Evolutionary conservation across 306 rosid species (phyloP), one percentile per base, ranked within the genome.

Genomic region (Quillaja saponaria): DNA sequence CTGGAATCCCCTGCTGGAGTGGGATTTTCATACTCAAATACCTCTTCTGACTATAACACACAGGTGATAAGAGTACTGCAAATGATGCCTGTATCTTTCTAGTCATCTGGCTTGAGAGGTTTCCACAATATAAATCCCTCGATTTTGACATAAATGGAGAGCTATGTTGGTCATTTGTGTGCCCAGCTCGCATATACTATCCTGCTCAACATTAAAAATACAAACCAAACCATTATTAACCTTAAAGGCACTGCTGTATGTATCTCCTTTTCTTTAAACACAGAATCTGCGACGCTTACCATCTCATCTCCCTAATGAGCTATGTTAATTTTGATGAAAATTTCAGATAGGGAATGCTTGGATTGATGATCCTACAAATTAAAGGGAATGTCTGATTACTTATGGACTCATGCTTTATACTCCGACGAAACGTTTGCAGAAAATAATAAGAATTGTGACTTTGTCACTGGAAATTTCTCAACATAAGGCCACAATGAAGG

Each of bases 1-100:
- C 56, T 86, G 70, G 89, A 82, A 68, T 86, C 89, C 9, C 89
- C 85, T 1, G 89, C 84, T 10, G 83, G 81, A 62, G 85, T 86
- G 2, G 89, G 94, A 13, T 86, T 86, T 63, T 86, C 85, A 15
- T 83, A 83, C 54, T 76, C 94, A 49, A 68, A 80, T 68, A 80
- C 70, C 13, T 28, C 76, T 0, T 78, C 80, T 0, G 80, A 86
- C 41, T 73, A 75, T 48, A 44, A 25, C 18, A 7, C 0, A 19
- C 52, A 15, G 86, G 91, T 1, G 91, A 87, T 63, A 70, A 44
- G 49, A 46, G 50, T 19, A 76, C 85, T 4, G 85, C 95, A 0
- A 37, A 65, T 0, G 85, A 84, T 65, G 54, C 86, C 4, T 87
- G 84, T 51, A 45, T 33, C 5, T 87, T 84, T 50, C 81, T 84